Conservation (phyloP, 306 rosid species). For the Ceratonia siliqua region DNA sequence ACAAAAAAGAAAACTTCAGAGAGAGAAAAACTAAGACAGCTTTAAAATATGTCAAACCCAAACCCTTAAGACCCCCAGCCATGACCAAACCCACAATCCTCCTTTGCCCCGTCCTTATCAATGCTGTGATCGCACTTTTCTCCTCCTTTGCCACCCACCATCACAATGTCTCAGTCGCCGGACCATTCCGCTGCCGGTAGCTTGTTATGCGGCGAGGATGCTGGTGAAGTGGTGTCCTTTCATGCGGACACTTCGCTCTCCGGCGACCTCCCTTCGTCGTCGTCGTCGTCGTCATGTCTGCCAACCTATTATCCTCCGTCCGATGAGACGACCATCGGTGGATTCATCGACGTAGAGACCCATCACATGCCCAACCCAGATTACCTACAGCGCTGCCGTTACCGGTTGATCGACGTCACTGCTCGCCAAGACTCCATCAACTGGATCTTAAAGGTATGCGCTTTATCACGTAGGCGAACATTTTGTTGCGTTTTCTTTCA, state of each 20-base stretch:
- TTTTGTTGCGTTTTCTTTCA: neutral
- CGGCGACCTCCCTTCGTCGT: neutral
- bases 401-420: constrained; percentile 47
- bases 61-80: constrained; percentile 31
- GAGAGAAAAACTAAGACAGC: neutral
- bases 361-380: constrained; percentile 46
- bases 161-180: constrained; percentile 36
- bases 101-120: neutral
- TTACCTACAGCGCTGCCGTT: constrained; percentile 49
- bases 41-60: constrained; percentile 35
- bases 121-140: neutral
- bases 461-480: neutral
- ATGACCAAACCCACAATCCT: constrained; percentile 32
- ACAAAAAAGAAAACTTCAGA: constrained; percentile 27
- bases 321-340: constrained; percentile 21
- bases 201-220: constrained; percentile 37
- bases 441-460: constrained; percentile 72
- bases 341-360: constrained; percentile 36
- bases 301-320: neutral
- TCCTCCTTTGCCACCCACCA: neutral
- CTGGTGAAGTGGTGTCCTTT: neutral
- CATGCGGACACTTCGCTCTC: constrained; percentile 13
- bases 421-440: constrained; percentile 66
- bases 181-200: constrained; percentile 12
- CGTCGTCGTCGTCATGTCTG: neutral